These are phyloP conservation scores for Sophora flavescens DNA, from an alignment of 306 rosid species.

Conservation along the genomic window DNA sequence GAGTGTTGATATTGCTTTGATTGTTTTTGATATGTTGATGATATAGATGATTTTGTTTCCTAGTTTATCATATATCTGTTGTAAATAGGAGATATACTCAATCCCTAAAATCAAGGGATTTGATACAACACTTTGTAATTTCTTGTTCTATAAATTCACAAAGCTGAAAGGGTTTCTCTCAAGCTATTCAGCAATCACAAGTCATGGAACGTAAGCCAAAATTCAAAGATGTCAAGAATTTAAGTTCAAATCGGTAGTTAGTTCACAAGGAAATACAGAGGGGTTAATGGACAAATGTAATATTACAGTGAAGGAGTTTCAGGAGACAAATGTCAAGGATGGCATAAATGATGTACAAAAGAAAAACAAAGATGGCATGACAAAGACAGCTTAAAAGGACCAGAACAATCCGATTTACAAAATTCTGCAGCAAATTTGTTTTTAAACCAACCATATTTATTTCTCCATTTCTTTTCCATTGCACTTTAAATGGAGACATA, in stretches of 20 bases:
- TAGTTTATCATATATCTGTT: too few relatives aligned
- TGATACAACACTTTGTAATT: too few relatives aligned
- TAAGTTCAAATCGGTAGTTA: background rate
- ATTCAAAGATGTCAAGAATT: constrained; percentile 7
- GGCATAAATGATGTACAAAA: background rate
- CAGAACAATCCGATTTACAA: background rate
- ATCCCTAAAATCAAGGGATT: too few relatives aligned
- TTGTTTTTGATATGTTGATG: too few relatives aligned
- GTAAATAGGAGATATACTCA: too few relatives aligned
- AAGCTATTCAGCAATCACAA: too few relatives aligned
- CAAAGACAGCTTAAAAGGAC: background rate
- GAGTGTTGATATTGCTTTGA: too few relatives aligned
- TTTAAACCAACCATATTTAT: constrained; percentile 12
- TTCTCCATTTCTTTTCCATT: background rate
- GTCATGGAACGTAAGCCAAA: background rate
- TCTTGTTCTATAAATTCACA: too few relatives aligned
- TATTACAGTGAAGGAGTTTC: background rate
- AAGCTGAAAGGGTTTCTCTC: too few relatives aligned
- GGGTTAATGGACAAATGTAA: background rate
- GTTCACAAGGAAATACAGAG: background rate
- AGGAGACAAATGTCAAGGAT: constrained; percentile 13
- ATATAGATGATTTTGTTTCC: too few relatives aligned
- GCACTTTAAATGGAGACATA: constrained; percentile 1
- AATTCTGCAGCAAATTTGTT: background rate
- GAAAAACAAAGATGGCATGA: background rate